Conservation (phyloP, 75 land plant species). For the Pinus taeda region DNA sequence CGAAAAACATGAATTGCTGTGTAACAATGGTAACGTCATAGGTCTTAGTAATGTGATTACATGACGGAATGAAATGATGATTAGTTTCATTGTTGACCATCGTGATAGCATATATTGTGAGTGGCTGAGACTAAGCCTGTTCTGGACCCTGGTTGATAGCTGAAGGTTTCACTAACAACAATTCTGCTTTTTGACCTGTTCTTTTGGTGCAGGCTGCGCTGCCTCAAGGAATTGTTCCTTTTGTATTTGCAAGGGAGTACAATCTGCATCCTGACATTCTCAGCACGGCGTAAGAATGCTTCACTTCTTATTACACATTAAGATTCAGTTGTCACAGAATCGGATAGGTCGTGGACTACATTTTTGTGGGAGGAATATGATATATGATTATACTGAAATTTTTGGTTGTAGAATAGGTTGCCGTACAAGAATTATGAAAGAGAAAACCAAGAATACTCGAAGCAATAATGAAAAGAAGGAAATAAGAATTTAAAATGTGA, state of each 20-base stretch:
- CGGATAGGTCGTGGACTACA: not conserved
- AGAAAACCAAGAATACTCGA: not conserved
- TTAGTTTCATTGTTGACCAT: not conserved
- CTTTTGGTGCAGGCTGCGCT: slow-evolving; percentile 53
- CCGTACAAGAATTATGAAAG: not conserved
- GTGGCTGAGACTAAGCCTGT: not conserved
- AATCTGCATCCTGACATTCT: slow-evolving; percentile 64
- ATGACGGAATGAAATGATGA: not conserved
- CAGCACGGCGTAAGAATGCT: slow-evolving; percentile 57
- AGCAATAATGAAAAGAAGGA: not conserved
- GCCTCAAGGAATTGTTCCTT: slow-evolving; percentile 72
- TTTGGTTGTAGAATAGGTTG: not conserved
- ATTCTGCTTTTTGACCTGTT: not conserved
- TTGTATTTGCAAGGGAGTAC: slow-evolving; percentile 70
- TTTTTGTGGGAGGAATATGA: not conserved
- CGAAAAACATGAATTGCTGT: not conserved
- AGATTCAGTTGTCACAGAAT: not conserved
- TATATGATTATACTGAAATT: not conserved
- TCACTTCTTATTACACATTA: not conserved
- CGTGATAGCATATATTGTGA: not conserved
- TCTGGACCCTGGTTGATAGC: not conserved
- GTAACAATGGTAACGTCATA: not conserved
- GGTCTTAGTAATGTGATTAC: not conserved
- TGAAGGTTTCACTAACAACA: not conserved
- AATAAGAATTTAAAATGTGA: not conserved